Percentiles rank a stretch among this genome's conserved stretches.
Conservation (phyloP, 1,284 basidiomycete species). For the Ustilago trichophora region DNA sequence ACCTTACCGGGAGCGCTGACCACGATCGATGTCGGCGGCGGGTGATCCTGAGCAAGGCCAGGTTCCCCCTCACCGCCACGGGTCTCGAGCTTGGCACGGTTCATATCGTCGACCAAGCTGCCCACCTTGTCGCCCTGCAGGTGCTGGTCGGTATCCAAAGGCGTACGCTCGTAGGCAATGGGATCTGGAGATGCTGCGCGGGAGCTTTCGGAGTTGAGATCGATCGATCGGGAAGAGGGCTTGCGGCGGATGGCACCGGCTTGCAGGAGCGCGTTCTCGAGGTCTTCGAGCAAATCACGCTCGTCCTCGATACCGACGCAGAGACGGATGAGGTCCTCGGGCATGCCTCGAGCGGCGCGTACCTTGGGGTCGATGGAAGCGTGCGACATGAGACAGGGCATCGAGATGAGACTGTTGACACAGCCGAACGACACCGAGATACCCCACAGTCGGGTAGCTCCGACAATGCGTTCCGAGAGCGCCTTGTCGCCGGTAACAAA, state of each 20-base stretch:
- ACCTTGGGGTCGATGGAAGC: slow-evolving; percentile 95
- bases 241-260: slow-evolving; percentile 79
- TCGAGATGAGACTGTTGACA: slow-evolving; percentile 97
- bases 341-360: slow-evolving; percentile 89
- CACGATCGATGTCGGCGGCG: slow-evolving; percentile 49
- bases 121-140: slow-evolving; percentile 33
- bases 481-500: slow-evolving; percentile 93
- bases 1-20: slow-evolving; percentile 86
- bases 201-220: slow-evolving; percentile 14
- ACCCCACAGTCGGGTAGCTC: slow-evolving; percentile 90
- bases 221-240: slow-evolving; percentile 1
- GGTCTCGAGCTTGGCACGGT: slow-evolving; percentile 53
- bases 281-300: slow-evolving; percentile 90
- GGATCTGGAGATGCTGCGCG: slow-evolving; percentile 43
- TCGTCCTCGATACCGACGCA: slow-evolving; percentile 99
- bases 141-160: slow-evolving; percentile 27
- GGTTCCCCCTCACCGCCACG: slow-evolving; percentile 57
- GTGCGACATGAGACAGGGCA: slow-evolving; percentile 99
- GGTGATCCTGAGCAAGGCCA: slow-evolving; percentile 9
- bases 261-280: slow-evolving; percentile 88
- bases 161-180: slow-evolving; percentile 33
- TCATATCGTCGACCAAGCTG: slow-evolving; percentile 48
- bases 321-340: slow-evolving; percentile 95
- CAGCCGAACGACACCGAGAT: slow-evolving; percentile 98
- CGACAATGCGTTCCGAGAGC: slow-evolving; percentile 90